A percentile compares a stretch with the other conserved stretches of the same genome.
Evolutionary conservation across 2,329 filamentous ascomycete genomes (phyloP).

Genomic region (Colletotrichum lindemuthianum): DNA sequence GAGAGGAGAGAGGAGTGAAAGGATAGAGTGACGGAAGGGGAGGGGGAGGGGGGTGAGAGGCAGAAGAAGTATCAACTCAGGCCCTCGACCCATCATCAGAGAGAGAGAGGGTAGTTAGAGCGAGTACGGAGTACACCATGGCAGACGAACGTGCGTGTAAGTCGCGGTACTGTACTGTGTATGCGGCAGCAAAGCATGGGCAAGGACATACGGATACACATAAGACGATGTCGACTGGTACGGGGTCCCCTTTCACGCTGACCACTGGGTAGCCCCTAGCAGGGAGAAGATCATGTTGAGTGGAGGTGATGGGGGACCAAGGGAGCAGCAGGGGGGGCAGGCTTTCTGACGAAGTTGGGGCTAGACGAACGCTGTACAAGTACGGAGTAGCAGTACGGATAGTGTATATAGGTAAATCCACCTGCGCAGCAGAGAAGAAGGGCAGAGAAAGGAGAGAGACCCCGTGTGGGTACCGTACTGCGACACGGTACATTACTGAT

Average conservation of each 20-base stretch:
- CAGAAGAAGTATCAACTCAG: slow-evolving; percentile 35
- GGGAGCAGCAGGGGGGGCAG: slow-evolving; percentile 36
- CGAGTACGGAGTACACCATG: background rate
- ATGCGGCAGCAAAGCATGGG: slow-evolving; percentile 35
- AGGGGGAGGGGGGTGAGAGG: slow-evolving; percentile 32
- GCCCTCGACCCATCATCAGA: slow-evolving; percentile 28
- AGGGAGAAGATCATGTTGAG: slow-evolving; percentile 37
- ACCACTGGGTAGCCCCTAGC: slow-evolving; percentile 29
- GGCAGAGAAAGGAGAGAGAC: background rate
- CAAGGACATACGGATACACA: background rate
- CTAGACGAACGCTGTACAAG: slow-evolving; percentile 4
- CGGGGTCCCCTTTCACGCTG: background rate
- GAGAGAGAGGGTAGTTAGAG: slow-evolving; percentile 1
- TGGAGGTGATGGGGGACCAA: slow-evolving; percentile 36
- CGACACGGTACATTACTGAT: too few relatives aligned
- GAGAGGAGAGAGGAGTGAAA: slow-evolving; percentile 30
- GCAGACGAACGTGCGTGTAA: slow-evolving; percentile 33
- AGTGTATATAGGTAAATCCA: background rate
- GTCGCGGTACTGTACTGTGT: slow-evolving; percentile 22
- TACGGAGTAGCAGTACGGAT: background rate
- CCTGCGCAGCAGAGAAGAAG: background rate
- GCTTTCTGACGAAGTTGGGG: slow-evolving; percentile 17
- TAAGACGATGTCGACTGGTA: too few relatives aligned
- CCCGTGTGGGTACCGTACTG: too few relatives aligned
- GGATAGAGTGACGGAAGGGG: slow-evolving; percentile 23